Percentiles rank a stretch among this genome's conserved stretches.
phyloP scores from a whole-genome alignment of 495 filamentous ascomycete species.

The Hypoxylon trugodes region DNA sequence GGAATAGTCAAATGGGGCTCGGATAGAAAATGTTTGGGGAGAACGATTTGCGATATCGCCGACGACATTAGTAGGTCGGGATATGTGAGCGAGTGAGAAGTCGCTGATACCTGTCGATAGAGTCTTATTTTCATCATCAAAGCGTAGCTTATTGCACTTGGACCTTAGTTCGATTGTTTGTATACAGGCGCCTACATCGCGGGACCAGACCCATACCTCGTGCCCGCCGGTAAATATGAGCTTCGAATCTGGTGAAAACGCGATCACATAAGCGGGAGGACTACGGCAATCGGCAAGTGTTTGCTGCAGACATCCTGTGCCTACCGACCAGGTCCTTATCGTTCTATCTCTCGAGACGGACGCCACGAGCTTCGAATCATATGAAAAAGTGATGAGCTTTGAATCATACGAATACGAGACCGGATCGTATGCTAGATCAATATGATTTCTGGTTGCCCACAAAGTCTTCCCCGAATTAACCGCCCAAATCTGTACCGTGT shows the following conservation, averaged over 20 bases:
- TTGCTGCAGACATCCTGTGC: neutral
- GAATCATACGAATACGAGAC: too few species aligned
- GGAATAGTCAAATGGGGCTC: neutral
- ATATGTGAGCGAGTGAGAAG: neutral
- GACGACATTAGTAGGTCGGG: neutral
- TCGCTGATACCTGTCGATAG: neutral
- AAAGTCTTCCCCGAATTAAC: too few species aligned
- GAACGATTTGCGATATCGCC: too few species aligned
- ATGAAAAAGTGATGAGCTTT: too few species aligned
- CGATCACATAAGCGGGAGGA: too few species aligned
- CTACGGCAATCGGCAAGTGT: conserved; percentile 40
- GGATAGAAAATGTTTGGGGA: too few species aligned
- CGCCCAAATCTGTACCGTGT: too few species aligned
- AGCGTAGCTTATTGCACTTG: neutral
- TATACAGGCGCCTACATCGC: neutral
- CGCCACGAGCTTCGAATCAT: conserved; percentile 40
- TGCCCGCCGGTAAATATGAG: conserved; percentile 44
- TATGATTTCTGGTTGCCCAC: too few species aligned
- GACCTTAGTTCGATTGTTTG: neutral
- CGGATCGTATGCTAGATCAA: too few species aligned
- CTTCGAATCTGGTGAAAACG: conserved; percentile 50
- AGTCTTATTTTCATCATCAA: neutral
- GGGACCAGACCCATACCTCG: conserved; percentile 51
- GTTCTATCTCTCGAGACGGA: conserved; percentile 47
- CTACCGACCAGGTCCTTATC: conserved; percentile 49